Percentiles rank a stretch among this genome's conserved stretches.
Conservation (phyloP, 2,329 filamentous ascomycete genomes). For the Alternaria arborescens region DNA sequence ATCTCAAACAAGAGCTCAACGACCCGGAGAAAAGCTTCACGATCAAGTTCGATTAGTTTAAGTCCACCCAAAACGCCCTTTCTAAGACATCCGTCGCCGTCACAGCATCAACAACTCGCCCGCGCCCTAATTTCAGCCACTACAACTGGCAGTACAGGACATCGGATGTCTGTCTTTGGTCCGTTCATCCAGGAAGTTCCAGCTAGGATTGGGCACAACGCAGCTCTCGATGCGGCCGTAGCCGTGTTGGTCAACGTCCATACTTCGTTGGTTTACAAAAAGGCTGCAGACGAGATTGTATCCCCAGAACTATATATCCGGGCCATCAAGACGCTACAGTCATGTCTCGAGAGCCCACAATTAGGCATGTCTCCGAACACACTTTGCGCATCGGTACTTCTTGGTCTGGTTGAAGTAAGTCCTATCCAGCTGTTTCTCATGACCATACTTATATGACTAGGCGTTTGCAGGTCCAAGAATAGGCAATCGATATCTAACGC, state of each 20-base stretch:
- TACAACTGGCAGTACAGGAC: slow-evolving; percentile 37
- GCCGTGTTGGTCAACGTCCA: slow-evolving; percentile 42
- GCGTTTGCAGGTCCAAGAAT: slow-evolving; percentile 42
- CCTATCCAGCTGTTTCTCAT: not conserved
- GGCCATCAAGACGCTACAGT: slow-evolving; percentile 43
- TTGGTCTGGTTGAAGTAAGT: slow-evolving; percentile 44
- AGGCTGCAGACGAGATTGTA: slow-evolving; percentile 32
- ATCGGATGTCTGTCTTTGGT: slow-evolving; percentile 44
- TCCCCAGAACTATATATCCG: slow-evolving; percentile 40
- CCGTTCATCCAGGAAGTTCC: slow-evolving; percentile 44
- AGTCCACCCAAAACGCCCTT: slow-evolving; percentile 29
- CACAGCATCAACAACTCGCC: slow-evolving; percentile 38
- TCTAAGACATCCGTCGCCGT: slow-evolving; percentile 34
- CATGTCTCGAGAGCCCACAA: slow-evolving; percentile 37
- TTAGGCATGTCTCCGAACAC: slow-evolving; percentile 46
- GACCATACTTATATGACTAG: slow-evolving; percentile 17
- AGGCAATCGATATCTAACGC: slow-evolving; percentile 44
- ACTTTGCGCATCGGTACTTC: slow-evolving; percentile 44
- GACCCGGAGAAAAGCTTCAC: slow-evolving; percentile 12
- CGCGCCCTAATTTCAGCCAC: slow-evolving; percentile 39
- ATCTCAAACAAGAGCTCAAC: slow-evolving; percentile 26
- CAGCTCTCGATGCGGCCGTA: slow-evolving; percentile 44
- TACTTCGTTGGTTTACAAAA: slow-evolving; percentile 36
- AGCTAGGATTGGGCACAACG: slow-evolving; percentile 41
- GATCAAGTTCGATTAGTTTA: slow-evolving; percentile 21